Conservation (phyloP, 495 filamentous ascomycete genomes). For the Mycothermus thermophilus region DNA sequence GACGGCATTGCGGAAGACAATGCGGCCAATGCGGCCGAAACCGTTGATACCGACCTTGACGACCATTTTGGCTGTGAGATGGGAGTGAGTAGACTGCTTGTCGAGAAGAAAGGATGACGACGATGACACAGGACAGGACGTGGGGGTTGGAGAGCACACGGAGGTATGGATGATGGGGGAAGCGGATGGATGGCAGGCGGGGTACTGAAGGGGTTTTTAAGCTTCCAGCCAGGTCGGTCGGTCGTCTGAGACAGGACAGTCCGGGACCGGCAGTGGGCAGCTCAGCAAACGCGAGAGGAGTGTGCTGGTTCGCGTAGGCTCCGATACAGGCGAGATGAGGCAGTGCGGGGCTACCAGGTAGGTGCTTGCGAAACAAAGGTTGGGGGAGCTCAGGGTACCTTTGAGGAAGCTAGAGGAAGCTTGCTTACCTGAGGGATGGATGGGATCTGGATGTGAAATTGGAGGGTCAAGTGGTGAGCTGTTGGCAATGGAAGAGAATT, state of each 20-base stretch:
- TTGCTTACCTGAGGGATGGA: slow-evolving; percentile 10
- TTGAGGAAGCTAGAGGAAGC: too few relatives aligned
- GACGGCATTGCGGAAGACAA: slow-evolving; percentile 65
- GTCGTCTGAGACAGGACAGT: too few relatives aligned
- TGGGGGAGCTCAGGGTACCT: too few relatives aligned
- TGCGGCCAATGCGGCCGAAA: slow-evolving; percentile 97
- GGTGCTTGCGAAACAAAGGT: too few relatives aligned
- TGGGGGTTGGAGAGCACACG: slow-evolving; percentile 8
- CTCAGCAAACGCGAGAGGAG: slow-evolving; percentile 1
- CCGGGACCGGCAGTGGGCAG: slow-evolving; percentile 8
- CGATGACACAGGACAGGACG: slow-evolving; percentile 6
- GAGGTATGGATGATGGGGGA: slow-evolving; percentile 5
- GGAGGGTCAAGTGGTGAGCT: slow-evolving; percentile 1
- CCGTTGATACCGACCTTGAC: slow-evolving; percentile 93
- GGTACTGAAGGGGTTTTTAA: slow-evolving; percentile 22
- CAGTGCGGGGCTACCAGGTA: slow-evolving; percentile 18
- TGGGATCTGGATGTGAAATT: slow-evolving; percentile 1
- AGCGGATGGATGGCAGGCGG: too few relatives aligned
- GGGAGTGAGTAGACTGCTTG: slow-evolving; percentile 4
- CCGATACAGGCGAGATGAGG: slow-evolving; percentile 17
- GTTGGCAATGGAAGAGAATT: neutral
- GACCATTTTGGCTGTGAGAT: slow-evolving; percentile 25
- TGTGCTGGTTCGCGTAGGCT: slow-evolving; percentile 9
- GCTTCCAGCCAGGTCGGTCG: slow-evolving; percentile 4
- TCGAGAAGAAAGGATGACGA: neutral